Evolutionary conservation across 352 stramenopile genomes (phyloP).

Genomic region (Globisporangium takayamanum): DNA sequence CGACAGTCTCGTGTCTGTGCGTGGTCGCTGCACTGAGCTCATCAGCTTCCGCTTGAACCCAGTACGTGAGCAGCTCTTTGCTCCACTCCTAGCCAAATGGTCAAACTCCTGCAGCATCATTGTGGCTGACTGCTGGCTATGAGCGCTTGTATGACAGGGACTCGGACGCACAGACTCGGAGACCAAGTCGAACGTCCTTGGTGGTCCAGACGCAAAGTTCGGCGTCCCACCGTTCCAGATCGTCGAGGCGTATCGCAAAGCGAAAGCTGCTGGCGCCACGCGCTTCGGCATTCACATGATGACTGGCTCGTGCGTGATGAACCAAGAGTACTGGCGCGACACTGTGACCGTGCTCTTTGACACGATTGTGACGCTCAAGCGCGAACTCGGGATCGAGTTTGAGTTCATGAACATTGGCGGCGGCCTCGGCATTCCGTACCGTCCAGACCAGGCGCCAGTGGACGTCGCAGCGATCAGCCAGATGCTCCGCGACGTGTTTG

Average conservation of each 20-base stretch:
- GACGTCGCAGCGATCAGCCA: constrained; percentile 63
- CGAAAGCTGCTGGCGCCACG: constrained; percentile 66
- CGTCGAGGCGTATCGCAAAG: constrained; percentile 80
- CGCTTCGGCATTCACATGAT: constrained; percentile 92
- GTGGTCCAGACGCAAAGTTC: constrained; percentile 86
- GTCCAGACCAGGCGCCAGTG: constrained; percentile 59
- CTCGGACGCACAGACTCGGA: constrained; percentile 85
- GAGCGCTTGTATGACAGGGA: constrained; percentile 17
- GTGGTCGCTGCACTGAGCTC: constrained; percentile 68
- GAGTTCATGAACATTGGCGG: constrained; percentile 91
- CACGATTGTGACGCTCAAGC: constrained; percentile 70
- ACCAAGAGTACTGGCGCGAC: constrained; percentile 87
- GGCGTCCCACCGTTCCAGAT: constrained; percentile 85
- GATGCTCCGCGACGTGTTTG: constrained; percentile 73
- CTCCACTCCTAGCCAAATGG: no score
- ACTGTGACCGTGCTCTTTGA: constrained; percentile 81
- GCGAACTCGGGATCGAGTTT: constrained; percentile 82
- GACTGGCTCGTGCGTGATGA: constrained; percentile 87
- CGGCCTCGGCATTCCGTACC: constrained; percentile 85
- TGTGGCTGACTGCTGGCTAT: no score
- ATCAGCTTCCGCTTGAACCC: constrained; percentile 88
- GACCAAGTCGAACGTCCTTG: constrained; percentile 87
- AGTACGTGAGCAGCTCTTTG: constrained; percentile 7
- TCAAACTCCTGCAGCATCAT: no score
- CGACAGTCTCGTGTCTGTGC: constrained; percentile 62